phyloP scores from a whole-genome alignment of 179 eudicot genomes.

The Spinacia oleracea region DNA sequence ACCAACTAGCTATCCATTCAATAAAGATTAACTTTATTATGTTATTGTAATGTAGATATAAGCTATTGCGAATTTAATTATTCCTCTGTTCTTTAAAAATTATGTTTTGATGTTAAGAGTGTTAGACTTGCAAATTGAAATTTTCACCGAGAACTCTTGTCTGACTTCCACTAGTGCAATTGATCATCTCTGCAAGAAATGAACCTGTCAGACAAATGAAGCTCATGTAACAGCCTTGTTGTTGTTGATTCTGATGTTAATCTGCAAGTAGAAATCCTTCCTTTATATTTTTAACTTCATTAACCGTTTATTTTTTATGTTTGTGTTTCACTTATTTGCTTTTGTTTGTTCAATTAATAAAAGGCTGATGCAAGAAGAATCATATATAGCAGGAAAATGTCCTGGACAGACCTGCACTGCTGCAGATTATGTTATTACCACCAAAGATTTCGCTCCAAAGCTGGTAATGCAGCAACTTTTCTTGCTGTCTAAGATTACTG shows the following conservation, averaged over 20 bases:
- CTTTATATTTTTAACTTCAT: background rate
- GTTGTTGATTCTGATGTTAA: no score
- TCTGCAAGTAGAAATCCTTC: conserved; percentile 45
- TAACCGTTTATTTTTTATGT: background rate
- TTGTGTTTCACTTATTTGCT: background rate
- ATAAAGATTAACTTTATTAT: background rate
- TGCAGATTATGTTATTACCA: conserved; percentile 79
- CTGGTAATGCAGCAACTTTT: conserved; percentile 49
- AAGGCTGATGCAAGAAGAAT: conserved; percentile 77
- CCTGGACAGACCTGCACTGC: conserved; percentile 83
- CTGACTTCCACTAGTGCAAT: no score
- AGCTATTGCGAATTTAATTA: no score
- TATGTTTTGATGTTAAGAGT: no score
- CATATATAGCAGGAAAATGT: conserved; percentile 84
- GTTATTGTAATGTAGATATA: no score
- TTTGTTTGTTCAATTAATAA: background rate
- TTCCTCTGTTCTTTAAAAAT: no score
- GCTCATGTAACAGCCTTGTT: no score
- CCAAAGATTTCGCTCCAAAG: conserved; percentile 68
- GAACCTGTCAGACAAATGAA: no score
- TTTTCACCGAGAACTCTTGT: no score
- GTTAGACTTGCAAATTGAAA: no score
- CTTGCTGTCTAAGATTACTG: background rate
- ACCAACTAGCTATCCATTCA: background rate
- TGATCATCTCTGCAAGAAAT: no score